phyloP scores from a whole-genome alignment of 352 stramenopile species.

The Hyaloperonospora brassicae region DNA sequence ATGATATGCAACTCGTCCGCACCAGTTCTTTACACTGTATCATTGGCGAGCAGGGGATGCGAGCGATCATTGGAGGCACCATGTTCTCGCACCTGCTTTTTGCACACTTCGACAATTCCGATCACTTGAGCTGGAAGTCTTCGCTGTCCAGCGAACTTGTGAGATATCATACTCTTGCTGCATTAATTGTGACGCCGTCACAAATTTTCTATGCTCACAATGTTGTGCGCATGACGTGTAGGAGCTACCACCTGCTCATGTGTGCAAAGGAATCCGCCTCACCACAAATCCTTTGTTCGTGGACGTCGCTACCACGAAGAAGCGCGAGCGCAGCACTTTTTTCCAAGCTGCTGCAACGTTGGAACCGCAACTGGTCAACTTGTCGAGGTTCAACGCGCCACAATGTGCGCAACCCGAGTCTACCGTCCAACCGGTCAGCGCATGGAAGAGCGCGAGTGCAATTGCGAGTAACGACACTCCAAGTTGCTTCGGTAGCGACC shows the following conservation, averaged over 20 bases:
- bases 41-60: constrained; percentile 22
- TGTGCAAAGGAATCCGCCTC: constrained; percentile 42
- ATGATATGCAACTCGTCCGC: background rate
- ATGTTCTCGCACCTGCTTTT: constrained; percentile 31
- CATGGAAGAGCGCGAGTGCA: constrained; percentile 2
- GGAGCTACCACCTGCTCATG: constrained; percentile 36
- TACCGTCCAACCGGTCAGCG: background rate
- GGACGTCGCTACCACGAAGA: constrained; percentile 47
- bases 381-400: constrained; percentile 50
- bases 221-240: constrained; percentile 7
- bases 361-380: constrained; percentile 29
- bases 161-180: background rate
- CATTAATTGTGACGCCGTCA: background rate
- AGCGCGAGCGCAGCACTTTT: constrained; percentile 36
- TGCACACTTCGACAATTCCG: constrained; percentile 27
- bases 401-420: constrained; percentile 8
- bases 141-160: constrained; percentile 40
- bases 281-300: constrained; percentile 36
- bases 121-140: constrained; percentile 25
- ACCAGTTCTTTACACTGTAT: constrained; percentile 1
- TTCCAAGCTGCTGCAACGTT: constrained; percentile 28
- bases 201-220: background rate
- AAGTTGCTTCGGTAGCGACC: constrained; percentile 5
- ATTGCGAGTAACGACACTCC: constrained; percentile 10
- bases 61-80: constrained; percentile 35